Evolutionary conservation across 345 rosid species (phyloP), one percentile per base, ranked within the genome.

Genomic region (Mangifera indica): DNA sequence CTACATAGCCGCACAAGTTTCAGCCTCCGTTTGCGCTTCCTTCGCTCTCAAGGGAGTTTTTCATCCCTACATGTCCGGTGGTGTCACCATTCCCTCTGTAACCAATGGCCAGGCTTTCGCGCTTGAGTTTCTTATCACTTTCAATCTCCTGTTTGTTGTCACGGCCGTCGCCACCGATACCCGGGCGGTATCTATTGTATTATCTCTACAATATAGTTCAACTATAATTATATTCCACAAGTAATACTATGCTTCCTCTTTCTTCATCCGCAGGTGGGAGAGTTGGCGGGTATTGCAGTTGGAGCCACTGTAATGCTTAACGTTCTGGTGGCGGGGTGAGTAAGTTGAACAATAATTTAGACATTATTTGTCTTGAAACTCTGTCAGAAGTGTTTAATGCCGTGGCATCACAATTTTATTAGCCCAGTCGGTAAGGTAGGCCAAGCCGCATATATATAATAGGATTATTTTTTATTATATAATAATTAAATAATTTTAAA

Each of bases 231-330:
- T 25, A 59, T 26, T 17, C 22, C 24, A 21, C 44, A 7, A 2
- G n/a, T 66, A 1, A 46, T 56, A 14, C 52, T 44, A 25, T 34
- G 5, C 15, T 18, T 32, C n/a, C 6, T 54, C 0, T n/a, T 25
- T 22, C n/a, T 9, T 18, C 2, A 18, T 59, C 74, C 12, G 40
- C 78, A 94, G 99, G 99, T 94, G 24, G 99, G 99, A 76, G 99
- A 95, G 81, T 59, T 95, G 73, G 99, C 99, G 0, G 99, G 99
- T 12, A 92, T 95, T 61, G 99, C 98, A 7, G 99, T 95, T 73
- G 99, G 99, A 75, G 99, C 99, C 29, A 85, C 99, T 0, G 99
- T 95, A 64, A 79, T 92, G 93, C 97, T 95, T 37, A 95, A 95
- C 82, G 89, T 92, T 75, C 97, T 95, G 49, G 89, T 95, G 57